Evolutionary conservation across 2,329 filamentous ascomycete genomes (phyloP), one percentile per base, ranked within the genome.

Genomic region (Fusarium verticillioides): DNA sequence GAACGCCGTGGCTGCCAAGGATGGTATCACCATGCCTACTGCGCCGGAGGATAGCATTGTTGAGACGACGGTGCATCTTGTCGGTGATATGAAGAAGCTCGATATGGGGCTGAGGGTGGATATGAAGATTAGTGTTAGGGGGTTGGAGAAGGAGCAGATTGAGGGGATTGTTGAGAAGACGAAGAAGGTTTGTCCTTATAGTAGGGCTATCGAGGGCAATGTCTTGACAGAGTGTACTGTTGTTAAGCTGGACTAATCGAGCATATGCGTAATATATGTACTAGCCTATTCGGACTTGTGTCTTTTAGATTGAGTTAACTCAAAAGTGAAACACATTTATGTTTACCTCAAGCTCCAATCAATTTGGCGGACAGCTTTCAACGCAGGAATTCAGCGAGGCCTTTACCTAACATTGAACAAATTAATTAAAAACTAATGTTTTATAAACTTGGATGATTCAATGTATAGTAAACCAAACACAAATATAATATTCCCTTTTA

Each of bases 121-220:
- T 12, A 65, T 69, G 66, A 69, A 65, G 59, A 58, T 69, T 28
- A 70, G 39, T 47, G 66, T 69, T 2, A 70, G 63, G 59, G 66
- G 66, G 0, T 13, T 69, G 13, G 19, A 58, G 10, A 6, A 54
- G 26, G 46, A 59, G 2, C 19, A 70, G 0, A 34, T 69, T 28
- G 21, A 69, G 18, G 49, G 39, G 32, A 47, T 69, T 19, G 66
- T 69, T 1, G 21, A 59, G 19, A 70, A 69, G 50, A 53, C 66
- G 0, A 19, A 40, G 6, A 47, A 53, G 13, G 23, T 69, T 23
- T 69, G 66, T 8, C 66, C 66, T 1, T 69, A 69, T 30, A 70
- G 66, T 0, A 70, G 49, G 9, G 66, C 66, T 5, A 65, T 47
- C 0, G 47, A 54, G 7, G 42, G 46, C 0, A 69, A 69, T 23